Evolutionary conservation across 2,329 filamentous ascomycete species (phyloP), one percentile per base, ranked within the genome.

Genomic region (Aspergillus amoenus): DNA sequence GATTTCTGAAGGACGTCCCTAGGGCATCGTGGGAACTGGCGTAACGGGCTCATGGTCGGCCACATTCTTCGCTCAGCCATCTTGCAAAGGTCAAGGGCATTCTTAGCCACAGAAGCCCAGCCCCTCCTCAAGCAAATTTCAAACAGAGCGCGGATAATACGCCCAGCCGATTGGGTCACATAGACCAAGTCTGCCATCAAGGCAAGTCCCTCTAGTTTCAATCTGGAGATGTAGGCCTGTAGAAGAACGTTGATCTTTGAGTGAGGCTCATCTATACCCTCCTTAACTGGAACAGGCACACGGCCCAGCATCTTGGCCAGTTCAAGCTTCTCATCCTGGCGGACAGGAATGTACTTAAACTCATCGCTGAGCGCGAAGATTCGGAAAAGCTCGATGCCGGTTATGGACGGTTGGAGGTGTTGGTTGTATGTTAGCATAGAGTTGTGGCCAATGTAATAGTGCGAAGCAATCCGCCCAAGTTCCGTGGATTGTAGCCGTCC

Each of bases 61-160:
- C 94, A 99, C 95, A 99, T 99, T 49, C 95, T 85, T 81, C 96
- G 96, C 79, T 99, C 94, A 0, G 93, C 94, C 91, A 96, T 97
- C 79, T 99, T 99, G 79, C 95, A 99, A 52, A 99, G 83, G 67
- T 96, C 91, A 42, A 99, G 81, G 0, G 94, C 93, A 61, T 89
- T 91, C 78, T 94, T 96, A 8, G 94, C 91, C 3, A 97, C 94
- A 15, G 87, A 88, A 1, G 94, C 87, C 93, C 93, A 99, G 34
- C 93, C 93, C 76, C 97, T 97, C 78, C 93, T 96, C 64, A 99
- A 78, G n/a, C 90, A 89, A 54, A 99, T 97, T 77, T 99, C 95
- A 64, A 97, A 99, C 49, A 99, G 88, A 0, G 94, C 94, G 56
- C 94, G 87, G 45, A 99, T 80, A 66, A 99, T 97, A 83, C 94